Evolutionary conservation across 129 eudicot genomes (phyloP).

Genomic region (Scalesia atractyloides): DNA sequence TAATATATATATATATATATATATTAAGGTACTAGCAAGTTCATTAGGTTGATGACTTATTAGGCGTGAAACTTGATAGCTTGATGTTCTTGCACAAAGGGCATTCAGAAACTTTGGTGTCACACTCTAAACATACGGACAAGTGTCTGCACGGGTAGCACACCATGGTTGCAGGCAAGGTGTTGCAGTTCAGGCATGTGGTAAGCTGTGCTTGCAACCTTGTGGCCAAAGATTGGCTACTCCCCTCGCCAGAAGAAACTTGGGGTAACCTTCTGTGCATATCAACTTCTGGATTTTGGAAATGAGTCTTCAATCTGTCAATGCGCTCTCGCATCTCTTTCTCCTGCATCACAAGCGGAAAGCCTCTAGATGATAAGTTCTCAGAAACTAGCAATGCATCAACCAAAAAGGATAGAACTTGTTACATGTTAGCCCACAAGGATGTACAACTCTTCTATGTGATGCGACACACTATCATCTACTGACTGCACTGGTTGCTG

Average conservation of each 20-base stretch:
- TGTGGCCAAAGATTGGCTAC: neutral
- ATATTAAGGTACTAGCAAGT: no score
- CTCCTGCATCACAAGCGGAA: neutral
- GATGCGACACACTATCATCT: neutral
- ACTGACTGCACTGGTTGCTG: no score
- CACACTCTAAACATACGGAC: constrained; percentile 1
- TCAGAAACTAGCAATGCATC: neutral
- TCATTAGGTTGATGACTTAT: no score
- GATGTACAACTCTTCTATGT: neutral
- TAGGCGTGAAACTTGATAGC: no score
- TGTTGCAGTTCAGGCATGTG: neutral
- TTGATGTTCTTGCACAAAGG: neutral
- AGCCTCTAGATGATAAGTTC: neutral
- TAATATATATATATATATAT: no score
- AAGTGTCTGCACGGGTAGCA: neutral
- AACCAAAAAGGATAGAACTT: neutral
- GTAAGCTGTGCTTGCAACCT: neutral
- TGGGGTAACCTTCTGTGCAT: neutral
- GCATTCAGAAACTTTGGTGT: neutral
- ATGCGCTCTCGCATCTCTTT: neutral
- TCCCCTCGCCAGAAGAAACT: neutral
- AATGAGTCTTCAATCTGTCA: neutral
- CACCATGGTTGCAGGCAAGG: neutral
- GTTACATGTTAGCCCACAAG: neutral
- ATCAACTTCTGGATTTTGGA: neutral